Evolutionary conservation across 805 yeast genomes (phyloP).

Genomic region (Candida taoyuanica): DNA sequence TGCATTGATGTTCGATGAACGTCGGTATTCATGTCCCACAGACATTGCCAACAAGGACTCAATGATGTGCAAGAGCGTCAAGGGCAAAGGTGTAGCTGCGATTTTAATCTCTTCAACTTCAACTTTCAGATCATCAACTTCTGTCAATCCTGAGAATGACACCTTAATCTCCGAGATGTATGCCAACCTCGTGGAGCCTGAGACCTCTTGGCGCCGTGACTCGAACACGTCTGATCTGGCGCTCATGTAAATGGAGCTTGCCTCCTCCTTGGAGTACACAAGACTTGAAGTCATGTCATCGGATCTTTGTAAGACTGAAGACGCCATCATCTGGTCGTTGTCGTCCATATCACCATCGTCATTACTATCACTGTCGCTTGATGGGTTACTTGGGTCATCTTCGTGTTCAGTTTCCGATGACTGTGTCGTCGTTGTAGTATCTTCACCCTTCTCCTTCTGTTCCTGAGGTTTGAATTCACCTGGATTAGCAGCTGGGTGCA

Average conservation of each 20-base stretch:
- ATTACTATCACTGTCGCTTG: conserved; percentile 19
- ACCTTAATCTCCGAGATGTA: conserved; percentile 33
- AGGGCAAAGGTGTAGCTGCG: conserved; percentile 35
- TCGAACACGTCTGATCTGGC: conserved; percentile 55
- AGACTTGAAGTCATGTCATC: conserved; percentile 45
- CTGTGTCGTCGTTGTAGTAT: neutral
- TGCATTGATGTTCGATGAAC: conserved; percentile 9
- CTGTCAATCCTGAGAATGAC: conserved; percentile 44
- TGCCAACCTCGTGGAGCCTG: conserved; percentile 16
- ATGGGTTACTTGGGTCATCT: conserved; percentile 19
- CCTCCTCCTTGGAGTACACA: conserved; percentile 63
- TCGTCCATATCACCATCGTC: conserved; percentile 11
- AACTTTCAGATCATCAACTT: conserved; percentile 29
- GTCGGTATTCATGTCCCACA: conserved; percentile 5
- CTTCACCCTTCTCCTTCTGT: too few relatives aligned
- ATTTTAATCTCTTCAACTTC: conserved; percentile 36
- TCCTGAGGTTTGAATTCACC: conserved; percentile 12
- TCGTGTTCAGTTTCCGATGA: conserved; percentile 14
- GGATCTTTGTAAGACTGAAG: conserved; percentile 24
- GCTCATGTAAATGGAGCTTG: conserved; percentile 75
- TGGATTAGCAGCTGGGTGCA: conserved; percentile 35
- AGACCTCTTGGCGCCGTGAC: conserved; percentile 16
- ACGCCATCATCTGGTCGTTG: conserved; percentile 29
- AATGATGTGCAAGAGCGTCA: conserved; percentile 22
- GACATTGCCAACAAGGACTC: conserved; percentile 23